Evolutionary conservation across 2,329 filamentous ascomycete species (phyloP), one percentile per base, ranked within the genome.

Genomic region (Hypoxylon sp.): DNA sequence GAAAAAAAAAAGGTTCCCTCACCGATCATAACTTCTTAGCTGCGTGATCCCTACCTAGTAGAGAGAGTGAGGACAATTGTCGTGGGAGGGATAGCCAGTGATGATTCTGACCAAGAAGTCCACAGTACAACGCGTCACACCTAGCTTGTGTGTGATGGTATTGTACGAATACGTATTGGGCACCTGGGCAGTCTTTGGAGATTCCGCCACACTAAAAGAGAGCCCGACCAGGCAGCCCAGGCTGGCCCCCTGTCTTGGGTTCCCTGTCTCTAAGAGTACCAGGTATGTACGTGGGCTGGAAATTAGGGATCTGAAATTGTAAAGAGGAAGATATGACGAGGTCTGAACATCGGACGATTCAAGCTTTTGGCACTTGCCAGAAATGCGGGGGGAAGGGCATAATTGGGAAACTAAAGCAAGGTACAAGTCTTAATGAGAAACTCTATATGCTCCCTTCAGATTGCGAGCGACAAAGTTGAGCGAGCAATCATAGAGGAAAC

Each of bases 1-100:
- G 30, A 49, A 49, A 48, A 30, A 30, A 67, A 45, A 43, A 69
- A 60, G 53, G 59, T 56, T 67, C 64, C 61, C 67, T 65, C 67
- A 63, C 67, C 67, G 68, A 68, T 65, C 56, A 49, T 65, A 46
- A 17, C 53, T 70, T 65, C 67, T 43, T 67, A 72, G 69, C 64
- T 62, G 67, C 68, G 69, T 60, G 63, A 69, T 74, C 73, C 69
- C 69, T 70, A 69, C 67, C 68, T 63, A 63, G 63, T 48, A 48
- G 13, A 67, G 13, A 67, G 25, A 41, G 38, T 17, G 38, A n/a
- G 17, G 38, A 11, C 38, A 43, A 19, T 43, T 43, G 38, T 62
- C 61, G 63, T 41, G 60, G 45, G 63, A 66, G 53, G 60, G 61
- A 68, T 28, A 46, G 25, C 41, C 49, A 56, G 49, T 50, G 30